These are phyloP conservation scores for Botrytis galanthina DNA, from an alignment of 2,329 filamentous ascomycete species.

Conservation along the genomic window DNA sequence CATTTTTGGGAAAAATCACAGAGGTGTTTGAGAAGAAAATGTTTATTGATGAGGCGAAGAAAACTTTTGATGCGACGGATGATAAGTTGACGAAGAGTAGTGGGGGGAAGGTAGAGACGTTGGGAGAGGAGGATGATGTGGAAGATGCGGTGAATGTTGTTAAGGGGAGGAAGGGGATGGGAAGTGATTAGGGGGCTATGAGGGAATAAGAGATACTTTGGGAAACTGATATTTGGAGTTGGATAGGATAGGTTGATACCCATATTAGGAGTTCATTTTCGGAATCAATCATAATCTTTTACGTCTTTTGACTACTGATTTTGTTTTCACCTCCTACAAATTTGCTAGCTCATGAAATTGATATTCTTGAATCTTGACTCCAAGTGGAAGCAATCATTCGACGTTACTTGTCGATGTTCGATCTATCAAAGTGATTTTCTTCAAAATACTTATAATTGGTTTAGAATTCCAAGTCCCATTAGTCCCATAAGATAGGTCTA, in stretches of 20 bases:
- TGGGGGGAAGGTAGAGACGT: conserved; percentile 48
- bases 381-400: neutral
- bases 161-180: conserved; percentile 24
- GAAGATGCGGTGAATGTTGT: conserved; percentile 40
- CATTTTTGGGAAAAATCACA: conserved; percentile 83
- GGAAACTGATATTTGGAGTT: neutral
- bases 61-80: conserved; percentile 69
- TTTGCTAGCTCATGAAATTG: neutral
- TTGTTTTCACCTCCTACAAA: neutral
- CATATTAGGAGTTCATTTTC: conserved; percentile 11
- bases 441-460: too few relatives aligned
- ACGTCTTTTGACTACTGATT: neutral
- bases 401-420: neutral
- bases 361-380: neutral
- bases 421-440: neutral
- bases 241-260: conserved; percentile 13
- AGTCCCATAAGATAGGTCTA: neutral
- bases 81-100: conserved; percentile 58
- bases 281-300: neutral
- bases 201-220: too few relatives aligned
- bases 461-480: neutral
- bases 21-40: conserved; percentile 87
- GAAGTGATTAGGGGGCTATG: conserved; percentile 23
- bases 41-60: conserved; percentile 78
- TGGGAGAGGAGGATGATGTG: conserved; percentile 54